Percentiles rank a stretch among this genome's conserved stretches.
Evolutionary conservation across 202 grass and related monocot species (phyloP).

Genomic region (Bolboschoenoplectus hybrid): DNA sequence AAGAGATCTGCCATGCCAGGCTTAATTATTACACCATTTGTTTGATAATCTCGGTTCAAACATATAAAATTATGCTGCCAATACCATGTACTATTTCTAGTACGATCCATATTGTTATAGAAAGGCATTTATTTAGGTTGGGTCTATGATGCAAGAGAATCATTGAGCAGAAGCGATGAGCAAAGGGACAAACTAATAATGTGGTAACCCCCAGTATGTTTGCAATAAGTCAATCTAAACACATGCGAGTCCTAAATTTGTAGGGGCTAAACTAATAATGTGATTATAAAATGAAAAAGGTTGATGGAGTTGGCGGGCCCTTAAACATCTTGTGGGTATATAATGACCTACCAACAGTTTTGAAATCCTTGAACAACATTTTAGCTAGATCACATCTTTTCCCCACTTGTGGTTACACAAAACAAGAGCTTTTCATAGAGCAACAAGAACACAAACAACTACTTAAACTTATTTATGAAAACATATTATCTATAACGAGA

Average conservation of each 20-base stretch:
- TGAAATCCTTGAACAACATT: constrained; percentile 25
- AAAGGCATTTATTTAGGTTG: constrained; percentile 25
- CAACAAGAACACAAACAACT: neutral
- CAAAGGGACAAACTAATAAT: constrained; percentile 5
- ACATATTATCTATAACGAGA: neutral
- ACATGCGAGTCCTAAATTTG: constrained; percentile 5
- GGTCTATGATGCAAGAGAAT: constrained; percentile 3
- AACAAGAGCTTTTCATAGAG: constrained; percentile 6
- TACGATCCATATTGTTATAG: neutral
- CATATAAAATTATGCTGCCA: neutral
- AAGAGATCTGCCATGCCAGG: neutral
- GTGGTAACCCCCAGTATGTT: neutral
- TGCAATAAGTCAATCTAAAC: constrained; percentile 15
- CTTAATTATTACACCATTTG: neutral
- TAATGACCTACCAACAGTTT: constrained; percentile 15
- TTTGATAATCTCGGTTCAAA: neutral
- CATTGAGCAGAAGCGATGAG: neutral
- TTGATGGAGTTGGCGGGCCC: constrained; percentile 14
- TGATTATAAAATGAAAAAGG: neutral
- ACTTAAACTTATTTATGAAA: neutral
- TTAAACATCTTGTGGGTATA: neutral
- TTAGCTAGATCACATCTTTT: constrained; percentile 32
- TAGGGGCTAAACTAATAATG: constrained; percentile 9
- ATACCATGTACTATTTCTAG: neutral
- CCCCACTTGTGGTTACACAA: neutral